A percentile compares a stretch with the other conserved stretches of the same genome.
These are phyloP conservation scores for Phytopythium chamaehyphon DNA, from an alignment of 352 stramenopile species.

Conservation along the genomic window DNA sequence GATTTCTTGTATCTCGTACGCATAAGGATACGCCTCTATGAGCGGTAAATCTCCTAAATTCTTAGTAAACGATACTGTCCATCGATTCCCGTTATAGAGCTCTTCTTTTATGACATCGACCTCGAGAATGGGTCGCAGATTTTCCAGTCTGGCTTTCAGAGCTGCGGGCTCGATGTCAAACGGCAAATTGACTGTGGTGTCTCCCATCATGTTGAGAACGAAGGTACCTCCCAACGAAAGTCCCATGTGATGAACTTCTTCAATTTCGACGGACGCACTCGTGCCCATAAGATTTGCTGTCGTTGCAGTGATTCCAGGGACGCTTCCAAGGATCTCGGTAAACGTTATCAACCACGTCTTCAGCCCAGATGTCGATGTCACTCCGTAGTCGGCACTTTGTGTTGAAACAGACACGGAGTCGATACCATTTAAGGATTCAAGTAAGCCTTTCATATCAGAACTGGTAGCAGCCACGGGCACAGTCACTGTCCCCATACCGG, in stretches of 20 bases:
- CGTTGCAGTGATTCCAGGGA: conserved; percentile 76
- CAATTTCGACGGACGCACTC: conserved; percentile 46
- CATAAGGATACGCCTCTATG: conserved; percentile 82
- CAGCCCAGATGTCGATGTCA: conserved; percentile 28
- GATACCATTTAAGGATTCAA: conserved; percentile 76
- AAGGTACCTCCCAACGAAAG: conserved; percentile 90
- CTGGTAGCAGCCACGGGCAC: conserved; percentile 35
- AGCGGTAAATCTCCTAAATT: conserved; percentile 92
- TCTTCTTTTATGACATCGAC: conserved; percentile 73
- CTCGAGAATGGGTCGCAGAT: conserved; percentile 41
- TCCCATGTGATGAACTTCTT: conserved; percentile 66
- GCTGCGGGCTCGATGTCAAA: conserved; percentile 86
- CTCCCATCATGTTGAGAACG: conserved; percentile 90
- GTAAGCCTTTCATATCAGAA: conserved; percentile 40
- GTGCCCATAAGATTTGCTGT: conserved; percentile 59
- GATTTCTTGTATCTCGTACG: conserved; percentile 94
- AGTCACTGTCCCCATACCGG: conserved; percentile 35
- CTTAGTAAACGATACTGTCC: conserved; percentile 95
- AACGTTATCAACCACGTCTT: conserved; percentile 90
- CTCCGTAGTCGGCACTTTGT: conserved; percentile 44
- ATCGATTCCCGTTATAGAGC: conserved; percentile 85
- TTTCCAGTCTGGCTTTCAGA: conserved; percentile 88
- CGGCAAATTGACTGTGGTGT: conserved; percentile 89
- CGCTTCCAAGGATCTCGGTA: conserved; percentile 88
- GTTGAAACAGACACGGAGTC: conserved; percentile 67